Evolutionary conservation across 768 basidiomycete species (phyloP).

Genomic region (Dacryopinax spathularia): DNA sequence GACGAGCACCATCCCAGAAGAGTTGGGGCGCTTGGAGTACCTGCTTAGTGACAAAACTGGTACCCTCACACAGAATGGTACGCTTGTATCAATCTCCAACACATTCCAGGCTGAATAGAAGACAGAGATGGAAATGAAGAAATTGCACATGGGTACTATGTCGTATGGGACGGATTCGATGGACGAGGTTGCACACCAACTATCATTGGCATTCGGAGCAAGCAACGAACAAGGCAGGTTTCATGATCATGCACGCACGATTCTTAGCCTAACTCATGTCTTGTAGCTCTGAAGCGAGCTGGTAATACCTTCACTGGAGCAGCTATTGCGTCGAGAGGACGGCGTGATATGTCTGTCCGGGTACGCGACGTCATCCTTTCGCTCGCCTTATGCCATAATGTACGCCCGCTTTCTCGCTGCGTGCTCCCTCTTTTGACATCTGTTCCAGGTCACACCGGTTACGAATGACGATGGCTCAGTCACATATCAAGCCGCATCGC

Average conservation of each 20-base stretch:
- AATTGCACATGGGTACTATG: constrained; percentile 96
- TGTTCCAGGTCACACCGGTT: constrained; percentile 76
- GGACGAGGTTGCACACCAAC: constrained; percentile 92
- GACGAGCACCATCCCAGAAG: constrained; percentile 94
- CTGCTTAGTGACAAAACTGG: constrained; percentile 96
- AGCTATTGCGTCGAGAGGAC: constrained; percentile 70
- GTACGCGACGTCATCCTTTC: constrained; percentile 86
- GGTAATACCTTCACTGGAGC: constrained; percentile 58
- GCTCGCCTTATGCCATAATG: constrained; percentile 92
- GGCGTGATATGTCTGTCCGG: constrained; percentile 87
- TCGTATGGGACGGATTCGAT: constrained; percentile 95
- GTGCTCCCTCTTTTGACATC: neutral
- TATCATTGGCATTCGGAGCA: constrained; percentile 72
- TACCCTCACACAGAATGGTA: constrained; percentile 92
- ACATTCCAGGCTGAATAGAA: neutral
- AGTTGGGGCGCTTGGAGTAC: constrained; percentile 89
- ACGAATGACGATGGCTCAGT: constrained; percentile 85
- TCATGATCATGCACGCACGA: neutral
- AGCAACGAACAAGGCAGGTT: constrained; percentile 40
- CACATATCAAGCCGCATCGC: constrained; percentile 96
- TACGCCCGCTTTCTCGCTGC: constrained; percentile 24
- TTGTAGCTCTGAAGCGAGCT: constrained; percentile 19
- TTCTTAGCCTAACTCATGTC: neutral
- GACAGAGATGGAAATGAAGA: constrained; percentile 98
- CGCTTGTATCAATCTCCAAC: constrained; percentile 13